phyloP scores from a whole-genome alignment of 2,329 filamentous ascomycete genomes.

The Pestalotiopsis sp. region DNA sequence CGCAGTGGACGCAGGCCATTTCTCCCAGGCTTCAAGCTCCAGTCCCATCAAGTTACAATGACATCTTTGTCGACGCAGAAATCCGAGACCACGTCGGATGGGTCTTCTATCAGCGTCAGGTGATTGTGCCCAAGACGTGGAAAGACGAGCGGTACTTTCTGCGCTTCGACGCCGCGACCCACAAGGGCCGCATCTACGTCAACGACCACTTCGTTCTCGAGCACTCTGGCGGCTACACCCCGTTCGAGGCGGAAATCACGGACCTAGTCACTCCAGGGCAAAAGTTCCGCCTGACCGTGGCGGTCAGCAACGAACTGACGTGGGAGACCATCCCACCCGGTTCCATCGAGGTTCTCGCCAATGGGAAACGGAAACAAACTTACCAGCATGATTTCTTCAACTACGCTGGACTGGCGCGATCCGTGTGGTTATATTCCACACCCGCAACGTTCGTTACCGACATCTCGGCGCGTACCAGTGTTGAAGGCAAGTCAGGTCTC shows the following conservation, averaged over 20 bases:
- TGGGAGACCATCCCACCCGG: slow-evolving; percentile 32
- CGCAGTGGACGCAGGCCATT: slow-evolving; percentile 32
- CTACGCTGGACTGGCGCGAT: neutral
- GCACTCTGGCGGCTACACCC: slow-evolving; percentile 30
- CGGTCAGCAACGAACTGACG: slow-evolving; percentile 32
- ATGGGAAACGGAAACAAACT: neutral
- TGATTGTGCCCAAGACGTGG: slow-evolving; percentile 26
- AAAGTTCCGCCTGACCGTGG: slow-evolving; percentile 31
- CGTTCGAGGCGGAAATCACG: slow-evolving; percentile 29
- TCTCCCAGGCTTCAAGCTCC: slow-evolving; percentile 25
- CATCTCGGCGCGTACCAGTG: neutral
- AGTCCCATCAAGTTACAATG: slow-evolving; percentile 29
- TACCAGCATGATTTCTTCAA: neutral
- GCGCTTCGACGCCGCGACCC: slow-evolving; percentile 31
- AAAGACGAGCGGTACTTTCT: slow-evolving; percentile 21
- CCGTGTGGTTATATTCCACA: neutral
- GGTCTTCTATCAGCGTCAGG: slow-evolving; percentile 33
- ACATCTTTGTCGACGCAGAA: slow-evolving; percentile 23
- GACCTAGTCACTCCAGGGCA: slow-evolving; percentile 22
- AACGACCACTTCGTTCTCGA: slow-evolving; percentile 27
- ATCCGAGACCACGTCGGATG: slow-evolving; percentile 34
- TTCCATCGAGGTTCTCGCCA: slow-evolving; percentile 12
- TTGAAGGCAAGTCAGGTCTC: neutral
- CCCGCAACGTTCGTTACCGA: neutral
- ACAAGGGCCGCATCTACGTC: slow-evolving; percentile 30